Base-by-base conservation (phyloP, 1,284 basidiomycete genomes). In the Leucoagaricus sp. region DNA sequence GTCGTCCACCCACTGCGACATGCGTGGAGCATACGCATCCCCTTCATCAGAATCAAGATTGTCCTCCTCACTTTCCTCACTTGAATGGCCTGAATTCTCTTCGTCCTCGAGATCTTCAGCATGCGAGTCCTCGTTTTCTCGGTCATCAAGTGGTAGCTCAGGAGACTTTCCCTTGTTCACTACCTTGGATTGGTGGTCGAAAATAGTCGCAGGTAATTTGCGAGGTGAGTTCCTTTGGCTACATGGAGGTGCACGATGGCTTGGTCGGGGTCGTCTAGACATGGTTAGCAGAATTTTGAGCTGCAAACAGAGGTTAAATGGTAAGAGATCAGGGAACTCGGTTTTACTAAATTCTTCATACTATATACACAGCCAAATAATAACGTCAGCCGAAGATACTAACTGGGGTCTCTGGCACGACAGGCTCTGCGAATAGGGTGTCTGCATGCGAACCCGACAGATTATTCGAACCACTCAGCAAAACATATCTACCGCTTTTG, bases 1-100 rank as follows among this genome's bases (percentile, higher is more conserved):
- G 38, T 84, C 83, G 26, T 81, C 83, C 13, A 80, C 75, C 80
- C 84, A 87, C 58, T 82, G 81, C 23, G 77, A 77, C 33, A 83
- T 71, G 28, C 82, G 74, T 3, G 80, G 79, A 2, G 73, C 75
- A 61, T 84, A 81, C 1, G 72, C 65, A 52, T 79, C 76, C 19
- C 65, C 68, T 13, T 65, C 66, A 15, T 73, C 69, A 7, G 67
- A 62, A 9, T 64, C 64, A 36, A 64, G 64, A 15, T 60, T 54
- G 25, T 41, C 58, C 15, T 49, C 36, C 26, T 56, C 50, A 8
- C n/a, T 61, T 36, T 40, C 25, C 29, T 60, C 58, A n/a, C 57
- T 59, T 49, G 62, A 58, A 49, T 62, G 62, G 10, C 62, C 65
- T 0, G 63, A 63, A 46, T 67, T 54, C 44, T 63, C 63, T 42